These are phyloP conservation scores for Solanum bulbocastanum DNA, from an alignment of 257 asterid genomes.

Conservation along the genomic window DNA sequence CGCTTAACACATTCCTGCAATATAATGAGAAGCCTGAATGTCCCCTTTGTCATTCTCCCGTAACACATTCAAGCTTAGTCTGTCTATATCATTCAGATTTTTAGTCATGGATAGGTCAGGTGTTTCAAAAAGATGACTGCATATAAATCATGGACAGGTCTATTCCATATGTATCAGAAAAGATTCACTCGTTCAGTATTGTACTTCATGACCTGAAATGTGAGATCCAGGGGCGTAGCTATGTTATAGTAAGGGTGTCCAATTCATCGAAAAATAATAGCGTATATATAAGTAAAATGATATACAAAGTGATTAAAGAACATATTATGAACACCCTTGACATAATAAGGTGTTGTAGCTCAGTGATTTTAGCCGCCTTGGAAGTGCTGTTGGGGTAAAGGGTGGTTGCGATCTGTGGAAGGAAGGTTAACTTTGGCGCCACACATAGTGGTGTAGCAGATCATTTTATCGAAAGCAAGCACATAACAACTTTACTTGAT, in stretches of 20 bases:
- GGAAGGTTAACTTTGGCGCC: background rate
- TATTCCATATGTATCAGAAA: background rate
- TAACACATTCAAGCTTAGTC: constrained; percentile 75
- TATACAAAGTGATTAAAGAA: background rate
- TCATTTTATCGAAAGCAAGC: background rate
- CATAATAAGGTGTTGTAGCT: background rate
- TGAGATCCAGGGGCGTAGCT: background rate
- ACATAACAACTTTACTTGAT: background rate
- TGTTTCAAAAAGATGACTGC: background rate
- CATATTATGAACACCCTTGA: background rate
- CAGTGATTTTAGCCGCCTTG: background rate
- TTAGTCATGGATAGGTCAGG: constrained; percentile 16
- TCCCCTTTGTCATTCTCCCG: constrained; percentile 86
- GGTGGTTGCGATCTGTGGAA: background rate
- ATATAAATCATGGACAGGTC: background rate
- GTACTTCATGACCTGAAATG: background rate
- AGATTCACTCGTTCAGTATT: background rate
- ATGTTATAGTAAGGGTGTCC: background rate
- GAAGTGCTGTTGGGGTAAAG: background rate
- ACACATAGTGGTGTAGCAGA: background rate
- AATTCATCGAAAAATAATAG: too few species aligned
- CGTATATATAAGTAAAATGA: background rate
- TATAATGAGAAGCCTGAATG: constrained; percentile 84
- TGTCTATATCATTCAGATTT: constrained; percentile 88
- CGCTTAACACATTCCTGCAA: constrained; percentile 23